Evolutionary conservation across 2,329 filamentous ascomycete genomes (phyloP), one percentile per base, ranked within the genome.

Genomic region (Cordyceps fumosorosea): DNA sequence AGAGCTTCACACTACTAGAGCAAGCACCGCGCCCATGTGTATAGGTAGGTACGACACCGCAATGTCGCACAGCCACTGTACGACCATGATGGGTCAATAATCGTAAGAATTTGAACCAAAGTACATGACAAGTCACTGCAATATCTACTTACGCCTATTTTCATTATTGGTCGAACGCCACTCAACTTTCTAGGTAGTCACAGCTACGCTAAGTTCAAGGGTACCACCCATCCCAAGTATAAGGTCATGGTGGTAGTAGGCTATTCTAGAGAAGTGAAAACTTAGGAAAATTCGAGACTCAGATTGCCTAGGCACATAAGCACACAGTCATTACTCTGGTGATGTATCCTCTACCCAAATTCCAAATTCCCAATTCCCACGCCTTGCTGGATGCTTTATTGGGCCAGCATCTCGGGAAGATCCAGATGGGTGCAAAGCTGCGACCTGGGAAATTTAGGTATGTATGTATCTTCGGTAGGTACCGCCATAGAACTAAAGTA

Each of bases 391-490:
- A n/a, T 22, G 11, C 11, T 52, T 4, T 26, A 37, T 57, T 44
- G 5, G 40, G 18, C 20, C 26, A 18, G 20, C 14, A 52, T 11
- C 11, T 48, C 26, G 32, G 32, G 2, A 29, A 24, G 24, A 12
- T 18, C 52, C 32, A 62, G 59, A 62, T 62, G 56, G 26, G 59
- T 44, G 42, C 52, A 56, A 11, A 8, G 5, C 34, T 29, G 34
- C 34, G 3, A 12, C 34, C 12, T 37, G 12, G 29, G 29, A 29
- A 29, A 29, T 29, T 37, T 37, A 37, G 3, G 3, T 32, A 32
- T 4, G 5, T 32, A 12, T 10, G 34, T 37, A 37, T 37, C 34
- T 12, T 37, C 12, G 34, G 2, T 37, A 37, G 12, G 12, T 37
- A 2, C 10, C 12, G 29, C 2, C 34, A 3, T 11, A 37, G 11